Evolutionary conservation across 768 basidiomycete genomes (phyloP).

Genomic region (Hysterangium stoloniferum): DNA sequence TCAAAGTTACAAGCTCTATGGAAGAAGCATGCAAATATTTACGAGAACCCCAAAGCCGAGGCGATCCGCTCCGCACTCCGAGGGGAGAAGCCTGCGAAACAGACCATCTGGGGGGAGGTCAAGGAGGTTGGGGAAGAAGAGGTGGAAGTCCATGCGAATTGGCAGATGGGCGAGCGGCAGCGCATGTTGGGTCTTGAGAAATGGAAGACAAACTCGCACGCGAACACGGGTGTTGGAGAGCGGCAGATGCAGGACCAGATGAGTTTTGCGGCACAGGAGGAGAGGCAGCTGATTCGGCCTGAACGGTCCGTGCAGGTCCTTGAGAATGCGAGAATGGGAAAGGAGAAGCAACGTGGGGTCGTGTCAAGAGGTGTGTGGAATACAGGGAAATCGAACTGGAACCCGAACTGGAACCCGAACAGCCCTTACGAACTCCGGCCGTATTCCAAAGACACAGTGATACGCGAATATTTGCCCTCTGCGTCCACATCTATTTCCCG

Average conservation of each 20-base stretch:
- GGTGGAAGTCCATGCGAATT: constrained; percentile 3
- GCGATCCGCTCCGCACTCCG: neutral
- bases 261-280: neutral
- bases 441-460: too few relatives aligned
- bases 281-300: neutral
- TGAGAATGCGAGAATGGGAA: neutral
- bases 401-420: neutral
- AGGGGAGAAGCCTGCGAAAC: neutral
- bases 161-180: constrained; percentile 4
- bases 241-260: neutral
- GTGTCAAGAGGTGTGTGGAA: neutral
- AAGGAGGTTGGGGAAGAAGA: neutral
- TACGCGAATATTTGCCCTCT: too few relatives aligned
- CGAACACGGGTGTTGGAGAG: neutral
- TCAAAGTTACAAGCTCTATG: neutral
- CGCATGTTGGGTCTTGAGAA: neutral
- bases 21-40: constrained; percentile 1
- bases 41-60: neutral
- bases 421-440: neutral
- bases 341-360: neutral
- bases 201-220: neutral
- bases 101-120: neutral
- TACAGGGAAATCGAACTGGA: constrained; percentile 2
- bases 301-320: neutral
- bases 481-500: neutral